Evolutionary conservation across 352 stramenopile genomes (phyloP), one percentile per base, ranked within the genome.

Genomic region (Globisporangium cystogenes): DNA sequence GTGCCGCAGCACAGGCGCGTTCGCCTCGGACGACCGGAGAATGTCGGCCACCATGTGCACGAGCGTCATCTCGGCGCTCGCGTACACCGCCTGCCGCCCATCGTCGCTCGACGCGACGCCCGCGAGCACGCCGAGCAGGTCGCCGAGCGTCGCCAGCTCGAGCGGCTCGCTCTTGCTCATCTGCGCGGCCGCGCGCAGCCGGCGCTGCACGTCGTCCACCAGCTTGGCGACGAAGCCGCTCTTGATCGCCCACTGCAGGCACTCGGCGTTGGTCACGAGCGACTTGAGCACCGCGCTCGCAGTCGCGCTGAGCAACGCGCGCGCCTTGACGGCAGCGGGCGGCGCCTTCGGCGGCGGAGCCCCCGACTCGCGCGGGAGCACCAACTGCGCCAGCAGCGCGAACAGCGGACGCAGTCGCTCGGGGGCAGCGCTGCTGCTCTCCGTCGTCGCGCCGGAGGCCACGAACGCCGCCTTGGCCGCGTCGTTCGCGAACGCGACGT

Each of bases 251-350:
- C 56, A 64, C 23, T 68, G 52, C 14, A 84, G 57, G 31, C 76
- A 86, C 51, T 90, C 78, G 1, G 54, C 18, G 39, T 80, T 67
- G n/a, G 86, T 54, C 21, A 90, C 45, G 8, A 59, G 58, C 1
- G 67, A 64, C 48, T 71, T 77, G 21, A 87, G 43, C 23, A 87
- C 64, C 40, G 70, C 58, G 23, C 69, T 76, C 16, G 71, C 71
- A 18, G 65, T 55, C 23, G 63, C 68, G 31, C 56, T 65, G n/a
- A 74, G 46, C 0, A 15, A 21, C 24, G 51, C 29, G 18, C 57
- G 45, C 12, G 40, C 50, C 27, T 37, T 27, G n/a, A n/a, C n/a
- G n/a, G 18, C 12, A 3, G 37, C 29, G 41, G 26, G 31, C 26
- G 15, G 8, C 24, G 7, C 15, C 36, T 14, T 40, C 4, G 39